These are phyloP conservation scores for Selenicereus undatus DNA, from an alignment of 148 eudicot species.

Conservation along the genomic window DNA sequence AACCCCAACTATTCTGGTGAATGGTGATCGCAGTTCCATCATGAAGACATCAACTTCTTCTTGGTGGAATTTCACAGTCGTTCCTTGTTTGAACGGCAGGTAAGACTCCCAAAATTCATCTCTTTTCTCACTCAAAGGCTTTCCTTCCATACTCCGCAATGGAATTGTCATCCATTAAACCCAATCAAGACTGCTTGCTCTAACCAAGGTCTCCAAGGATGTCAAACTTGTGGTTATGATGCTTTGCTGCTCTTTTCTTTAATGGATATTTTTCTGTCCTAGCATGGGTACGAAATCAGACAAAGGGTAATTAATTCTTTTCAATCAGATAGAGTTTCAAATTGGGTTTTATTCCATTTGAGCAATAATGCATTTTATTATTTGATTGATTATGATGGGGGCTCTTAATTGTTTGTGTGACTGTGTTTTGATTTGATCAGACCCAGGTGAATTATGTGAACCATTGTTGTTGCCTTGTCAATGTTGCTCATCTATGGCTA, in stretches of 20 bases:
- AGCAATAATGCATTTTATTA: neutral
- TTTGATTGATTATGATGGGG: neutral
- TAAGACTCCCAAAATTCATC: neutral
- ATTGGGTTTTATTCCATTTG: neutral
- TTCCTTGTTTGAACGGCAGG: neutral
- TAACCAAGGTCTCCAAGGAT: conserved; percentile 57
- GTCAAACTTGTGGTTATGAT: conserved; percentile 59
- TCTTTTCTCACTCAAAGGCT: neutral
- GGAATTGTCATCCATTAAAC: conserved; percentile 33
- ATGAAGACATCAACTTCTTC: neutral
- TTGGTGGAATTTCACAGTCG: neutral
- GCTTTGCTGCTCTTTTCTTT: conserved; percentile 78
- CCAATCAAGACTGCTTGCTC: conserved; percentile 45
- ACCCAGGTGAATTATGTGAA: neutral
- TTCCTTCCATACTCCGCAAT: neutral
- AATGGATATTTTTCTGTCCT: conserved; percentile 71
- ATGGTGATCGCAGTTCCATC: too few species aligned
- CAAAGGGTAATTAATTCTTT: conserved; percentile 48
- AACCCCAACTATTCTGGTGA: too few species aligned
- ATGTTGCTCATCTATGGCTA: neutral
- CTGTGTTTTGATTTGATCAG: neutral
- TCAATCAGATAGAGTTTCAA: neutral
- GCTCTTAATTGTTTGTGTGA: too few species aligned
- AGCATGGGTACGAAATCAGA: conserved; percentile 56
- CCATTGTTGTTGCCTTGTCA: too few species aligned